Conservation (phyloP, 371 early-diverging fungal genomes). For the Apophysomyces elegans region DNA sequence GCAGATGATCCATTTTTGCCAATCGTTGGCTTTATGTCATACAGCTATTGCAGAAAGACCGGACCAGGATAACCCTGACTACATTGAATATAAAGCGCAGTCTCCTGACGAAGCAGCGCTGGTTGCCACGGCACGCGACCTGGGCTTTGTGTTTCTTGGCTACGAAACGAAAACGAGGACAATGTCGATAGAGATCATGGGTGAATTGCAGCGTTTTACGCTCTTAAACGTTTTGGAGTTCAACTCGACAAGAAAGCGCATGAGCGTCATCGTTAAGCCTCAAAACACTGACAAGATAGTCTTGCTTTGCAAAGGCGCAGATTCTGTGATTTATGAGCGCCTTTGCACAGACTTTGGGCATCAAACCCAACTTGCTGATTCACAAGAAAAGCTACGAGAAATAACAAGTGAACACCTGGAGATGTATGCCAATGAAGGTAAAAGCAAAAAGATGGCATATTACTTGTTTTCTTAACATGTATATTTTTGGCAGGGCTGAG, state of each 20-base stretch:
- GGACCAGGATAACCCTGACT: slow-evolving; percentile 46
- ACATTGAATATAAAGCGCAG: slow-evolving; percentile 81
- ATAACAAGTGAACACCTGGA: slow-evolving; percentile 77
- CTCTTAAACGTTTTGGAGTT: slow-evolving; percentile 71
- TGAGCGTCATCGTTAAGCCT: slow-evolving; percentile 65
- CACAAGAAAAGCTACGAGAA: slow-evolving; percentile 27
- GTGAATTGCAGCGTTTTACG: slow-evolving; percentile 41
- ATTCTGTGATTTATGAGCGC: slow-evolving; percentile 67
- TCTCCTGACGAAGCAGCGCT: slow-evolving; percentile 96
- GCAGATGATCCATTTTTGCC: slow-evolving; percentile 64
- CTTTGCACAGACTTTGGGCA: slow-evolving; percentile 34
- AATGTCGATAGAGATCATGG: slow-evolving; percentile 40
- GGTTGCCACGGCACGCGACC: slow-evolving; percentile 82
- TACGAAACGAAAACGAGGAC: slow-evolving; percentile 54
- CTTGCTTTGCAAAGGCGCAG: slow-evolving; percentile 83
- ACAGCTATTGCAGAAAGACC: slow-evolving; percentile 78
- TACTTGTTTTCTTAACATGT: neutral
- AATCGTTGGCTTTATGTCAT: slow-evolving; percentile 91
- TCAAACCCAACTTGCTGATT: slow-evolving; percentile 25
- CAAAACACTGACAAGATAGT: slow-evolving; percentile 61
- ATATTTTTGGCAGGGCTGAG: slow-evolving; percentile 69
- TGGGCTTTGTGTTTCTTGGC: slow-evolving; percentile 82
- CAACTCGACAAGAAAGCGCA: slow-evolving; percentile 71
- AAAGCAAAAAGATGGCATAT: neutral
- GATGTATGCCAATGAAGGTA: slow-evolving; percentile 86